Percentiles rank a stretch among this genome's conserved stretches.
Evolutionary conservation across 208 protist species (phyloP).

Genomic region (Crithidia acanthocephali): DNA sequence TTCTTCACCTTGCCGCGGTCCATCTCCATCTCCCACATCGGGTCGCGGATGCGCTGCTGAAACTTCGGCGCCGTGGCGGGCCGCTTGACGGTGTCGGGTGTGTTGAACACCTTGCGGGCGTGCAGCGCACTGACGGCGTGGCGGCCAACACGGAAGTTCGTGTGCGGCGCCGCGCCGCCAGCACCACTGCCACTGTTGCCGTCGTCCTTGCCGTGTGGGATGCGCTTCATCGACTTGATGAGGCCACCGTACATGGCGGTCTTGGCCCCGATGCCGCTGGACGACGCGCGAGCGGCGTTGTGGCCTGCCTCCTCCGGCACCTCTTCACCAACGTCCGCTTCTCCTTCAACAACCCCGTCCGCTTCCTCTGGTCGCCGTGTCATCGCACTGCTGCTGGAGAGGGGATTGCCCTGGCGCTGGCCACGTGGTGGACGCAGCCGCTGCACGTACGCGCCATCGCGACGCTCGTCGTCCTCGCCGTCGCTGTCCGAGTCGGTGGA

Average conservation of each 20-base stretch:
- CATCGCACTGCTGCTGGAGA: background rate
- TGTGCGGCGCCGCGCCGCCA: background rate
- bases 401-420: background rate
- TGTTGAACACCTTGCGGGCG: conserved; percentile 27
- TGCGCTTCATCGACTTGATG: conserved; percentile 56
- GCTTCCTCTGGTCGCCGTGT: too few species aligned
- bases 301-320: background rate
- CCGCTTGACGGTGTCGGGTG: conserved; percentile 52
- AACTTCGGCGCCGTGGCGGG: conserved; percentile 66
- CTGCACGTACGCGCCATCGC: conserved; percentile 18
- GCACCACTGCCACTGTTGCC: background rate
- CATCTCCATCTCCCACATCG: conserved; percentile 87
- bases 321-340: background rate
- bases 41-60: conserved; percentile 76
- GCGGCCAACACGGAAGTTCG: conserved; percentile 33
- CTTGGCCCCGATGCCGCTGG: conserved; percentile 3
- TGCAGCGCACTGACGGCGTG: conserved; percentile 56
- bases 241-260: conserved; percentile 48
- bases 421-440: background rate
- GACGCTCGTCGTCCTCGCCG: conserved; percentile 22
- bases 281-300: background rate
- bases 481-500: conserved; percentile 38
- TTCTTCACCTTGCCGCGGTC: conserved; percentile 87
- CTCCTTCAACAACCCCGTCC: background rate
- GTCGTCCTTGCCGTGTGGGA: conserved; percentile 1